Base-by-base conservation (phyloP, 768 basidiomycete species). In the Lactarius indigo region DNA sequence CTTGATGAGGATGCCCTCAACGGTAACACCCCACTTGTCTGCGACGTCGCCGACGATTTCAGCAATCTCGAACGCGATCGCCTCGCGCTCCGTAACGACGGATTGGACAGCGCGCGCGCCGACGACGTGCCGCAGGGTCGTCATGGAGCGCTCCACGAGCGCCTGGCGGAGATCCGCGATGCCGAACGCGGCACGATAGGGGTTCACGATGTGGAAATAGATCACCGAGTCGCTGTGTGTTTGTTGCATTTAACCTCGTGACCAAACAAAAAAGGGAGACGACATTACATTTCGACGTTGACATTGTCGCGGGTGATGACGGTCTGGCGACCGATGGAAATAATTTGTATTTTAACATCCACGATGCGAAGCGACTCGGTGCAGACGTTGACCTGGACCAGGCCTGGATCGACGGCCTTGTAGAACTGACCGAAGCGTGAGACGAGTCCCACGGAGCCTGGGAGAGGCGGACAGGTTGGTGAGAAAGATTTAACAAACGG, bases 221-320 rank as follows among this genome's bases (percentile, higher is more conserved):
- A 94, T 92, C 70, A 96, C 94, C 1, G 93, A 94, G 75, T 95
- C 93, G 70, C 92, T 94, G 71, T 17, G 35, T 1, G 42, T n/a
- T n/a, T 65, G 72, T 89, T 91, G 68, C 20, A 52, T 68, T 71
- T 70, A 61, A 26, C 42, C n/a, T 56, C 39, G 55, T 31, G 28
- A 65, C 63, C 72, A 30, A 69, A 63, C 26, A 55, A 44, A 60
- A 66, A 17, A 50, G 64, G 64, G 9, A 6, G 33, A 37, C 12
- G 31, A 35, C 10, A 61, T 54, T 74, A 91, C 91, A 95, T 93
- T 73, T 94, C 91, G 68, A 96, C 92, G 70, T 94, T 94, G 76
- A 97, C 96, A 73, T 97, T 97, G 81, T 97, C 95, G 64, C 93
- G 88, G 42, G 96, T 97, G 77, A 97, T 94, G 74, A 98, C 96